Conservation (phyloP, 1,284 basidiomycete genomes). For the Cryptococcus sp. region DNA sequence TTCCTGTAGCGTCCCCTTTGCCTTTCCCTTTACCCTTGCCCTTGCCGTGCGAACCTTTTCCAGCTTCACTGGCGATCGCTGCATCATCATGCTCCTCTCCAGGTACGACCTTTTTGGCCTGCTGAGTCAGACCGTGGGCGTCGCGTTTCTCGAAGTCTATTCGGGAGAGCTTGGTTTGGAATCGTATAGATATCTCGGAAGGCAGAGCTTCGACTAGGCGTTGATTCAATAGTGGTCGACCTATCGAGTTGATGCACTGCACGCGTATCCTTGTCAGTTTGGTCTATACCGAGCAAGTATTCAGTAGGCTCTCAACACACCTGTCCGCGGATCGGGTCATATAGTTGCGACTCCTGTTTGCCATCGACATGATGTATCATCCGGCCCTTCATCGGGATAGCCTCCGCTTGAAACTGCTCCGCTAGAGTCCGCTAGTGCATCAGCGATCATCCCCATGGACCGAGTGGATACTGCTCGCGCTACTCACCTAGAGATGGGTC, state of each 20-base stretch:
- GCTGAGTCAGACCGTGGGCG: conserved; percentile 33
- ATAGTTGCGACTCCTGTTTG: conserved; percentile 73
- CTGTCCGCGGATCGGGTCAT: conserved; percentile 79
- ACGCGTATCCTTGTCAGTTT: neutral
- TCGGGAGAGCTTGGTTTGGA: conserved; percentile 78
- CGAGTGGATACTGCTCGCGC: neutral
- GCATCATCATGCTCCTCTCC: conserved; percentile 54
- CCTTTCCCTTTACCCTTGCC: conserved; percentile 36
- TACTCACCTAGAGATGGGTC: conserved; percentile 63
- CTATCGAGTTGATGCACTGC: conserved; percentile 90
- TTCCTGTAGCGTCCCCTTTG: conserved; percentile 41
- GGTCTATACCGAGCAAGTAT: neutral
- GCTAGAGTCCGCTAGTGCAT: conserved; percentile 49
- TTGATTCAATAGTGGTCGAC: conserved; percentile 82
- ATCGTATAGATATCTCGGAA: conserved; percentile 66
- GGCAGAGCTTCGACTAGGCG: conserved; percentile 69
- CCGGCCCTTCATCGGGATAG: conserved; percentile 90
- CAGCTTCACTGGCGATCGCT: conserved; percentile 51
- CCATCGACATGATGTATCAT: conserved; percentile 87
- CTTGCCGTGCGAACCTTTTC: conserved; percentile 31
- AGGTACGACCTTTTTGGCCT: conserved; percentile 14
- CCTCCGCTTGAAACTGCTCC: conserved; percentile 71
- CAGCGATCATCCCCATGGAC: neutral
- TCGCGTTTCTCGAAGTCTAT: conserved; percentile 64
- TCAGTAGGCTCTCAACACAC: conserved; percentile 55